phyloP scores from a whole-genome alignment of 805 yeast genomes.

The Cyberlindnera veronae region DNA sequence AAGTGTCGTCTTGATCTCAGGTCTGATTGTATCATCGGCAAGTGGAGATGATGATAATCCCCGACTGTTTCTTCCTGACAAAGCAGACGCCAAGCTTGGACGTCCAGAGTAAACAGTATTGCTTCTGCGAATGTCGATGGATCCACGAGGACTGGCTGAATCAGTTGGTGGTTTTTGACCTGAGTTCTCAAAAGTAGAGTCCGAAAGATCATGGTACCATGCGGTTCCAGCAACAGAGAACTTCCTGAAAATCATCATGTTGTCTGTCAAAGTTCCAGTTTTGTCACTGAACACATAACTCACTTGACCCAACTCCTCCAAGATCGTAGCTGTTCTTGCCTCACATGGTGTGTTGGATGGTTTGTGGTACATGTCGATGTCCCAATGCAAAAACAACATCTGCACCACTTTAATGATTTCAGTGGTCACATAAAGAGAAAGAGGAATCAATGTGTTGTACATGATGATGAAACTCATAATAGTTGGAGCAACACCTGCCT shows the following conservation, averaged over 20 bases:
- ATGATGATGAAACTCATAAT: slow-evolving; percentile 95
- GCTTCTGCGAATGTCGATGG: slow-evolving; percentile 39
- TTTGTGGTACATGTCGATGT: slow-evolving; percentile 89
- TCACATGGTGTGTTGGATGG: slow-evolving; percentile 88
- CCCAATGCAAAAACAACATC: slow-evolving; percentile 76
- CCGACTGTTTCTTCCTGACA: slow-evolving; percentile 14
- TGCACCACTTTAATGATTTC: slow-evolving; percentile 92
- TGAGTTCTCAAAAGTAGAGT: slow-evolving; percentile 15
- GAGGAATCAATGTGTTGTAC: slow-evolving; percentile 94
- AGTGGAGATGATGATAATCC: not conserved
- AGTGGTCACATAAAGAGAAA: slow-evolving; percentile 93
- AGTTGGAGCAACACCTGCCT: slow-evolving; percentile 83
- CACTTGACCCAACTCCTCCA: slow-evolving; percentile 96
- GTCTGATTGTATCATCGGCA: not conserved
- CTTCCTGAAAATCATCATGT: slow-evolving; percentile 87
- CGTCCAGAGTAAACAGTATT: slow-evolving; percentile 45
- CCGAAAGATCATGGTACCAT: slow-evolving; percentile 78
- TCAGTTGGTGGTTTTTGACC: not conserved
- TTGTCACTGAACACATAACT: slow-evolving; percentile 93
- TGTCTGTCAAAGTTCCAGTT: slow-evolving; percentile 96
- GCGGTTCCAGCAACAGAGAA: slow-evolving; percentile 83
- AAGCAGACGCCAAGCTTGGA: slow-evolving; percentile 53
- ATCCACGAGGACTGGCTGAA: slow-evolving; percentile 24
- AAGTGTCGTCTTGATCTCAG: slow-evolving; percentile 48
- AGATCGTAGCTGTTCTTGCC: slow-evolving; percentile 90